Evolutionary conservation across 495 filamentous ascomycete genomes (phyloP), one percentile per base, ranked within the genome.

Genomic region (Xylaria grammica): DNA sequence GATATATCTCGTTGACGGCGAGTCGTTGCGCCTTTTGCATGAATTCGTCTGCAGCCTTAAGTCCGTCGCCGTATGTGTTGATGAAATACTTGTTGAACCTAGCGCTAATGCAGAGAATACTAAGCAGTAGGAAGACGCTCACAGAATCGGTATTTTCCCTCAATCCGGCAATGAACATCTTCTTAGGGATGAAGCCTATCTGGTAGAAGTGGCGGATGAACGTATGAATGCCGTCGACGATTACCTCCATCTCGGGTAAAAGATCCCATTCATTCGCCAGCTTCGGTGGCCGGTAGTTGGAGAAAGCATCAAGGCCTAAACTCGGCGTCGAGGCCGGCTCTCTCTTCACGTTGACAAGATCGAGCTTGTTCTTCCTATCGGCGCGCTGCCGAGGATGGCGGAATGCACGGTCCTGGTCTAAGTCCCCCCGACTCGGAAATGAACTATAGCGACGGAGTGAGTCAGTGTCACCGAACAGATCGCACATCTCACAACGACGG

Each of bases 131-230:
- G 61, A 85, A 85, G 22, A 76, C 73, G 71, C 78, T 82, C 63
- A 81, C 69, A 32, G 76, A 75, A 15, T 75, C 69, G 42, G 73
- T 72, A 40, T 78, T 76, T 15, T 75, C 76, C 42, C 69, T 65
- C 22, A 85, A 74, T 3, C 72, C 71, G 49, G 77, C 69, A 6
- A 78, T 72, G 46, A 84, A 85, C 60, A 73, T 62, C 61, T 78
- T 73, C 73, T 83, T 85, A 6, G 79, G 82, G 29, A 85, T 80
- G 64, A 85, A 85, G 26, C 82, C 82, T 10, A 82, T 72, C 69
- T 82, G 80, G 62, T 80, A 82, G 65, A 80, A 82, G 66, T 81
- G 75, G 6, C 69, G 67, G 6, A 78, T 81, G 46, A 82, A 82
- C 34, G 71, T 75, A 51, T 79, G 71, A 50, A 82, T 77, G 15